Base-by-base conservation (phyloP, 140 eudicot genomes). In the Stevia rebaudiana region DNA sequence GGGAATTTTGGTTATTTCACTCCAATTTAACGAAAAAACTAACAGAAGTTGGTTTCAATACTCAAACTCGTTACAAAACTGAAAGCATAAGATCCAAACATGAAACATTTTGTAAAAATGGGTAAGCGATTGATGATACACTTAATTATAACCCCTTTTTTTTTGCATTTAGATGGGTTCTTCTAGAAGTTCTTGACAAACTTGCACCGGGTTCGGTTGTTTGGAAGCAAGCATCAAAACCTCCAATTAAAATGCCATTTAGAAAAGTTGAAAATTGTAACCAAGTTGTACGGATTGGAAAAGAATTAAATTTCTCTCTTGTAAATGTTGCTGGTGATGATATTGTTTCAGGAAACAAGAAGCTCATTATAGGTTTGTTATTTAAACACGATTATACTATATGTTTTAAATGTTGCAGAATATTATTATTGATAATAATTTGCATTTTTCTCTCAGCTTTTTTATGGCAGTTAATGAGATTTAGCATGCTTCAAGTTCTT, bases 181-280 rank as follows among this genome's bases (percentile, higher is more conserved):
- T 90, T 44, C 50, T 90, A 65, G 97, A 90, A 76, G 87, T 84
- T 57, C 90, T 90, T 42, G 97, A 90, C 50, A 90, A 90, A 72
- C 79, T 84, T 70, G 86, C 92, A 47, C 95, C 90, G 2, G 86
- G 97, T 24, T 83, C 90, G 23, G 97, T 90, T 44, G 68, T 67
- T 15, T 90, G 97, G 97, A 90, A 84, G 77, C 79, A 61, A 61
- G 90, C 97, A 72, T 52, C 89, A 39, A 90, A 90, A 72, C 95
- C 97, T 73, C 95, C 97, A n/a, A 84, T 90, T 51, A 80, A 86
- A 71, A 82, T 90, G 90, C 94, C 95, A 8, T 86, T 90, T 24
- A 84, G 85, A 68, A 90, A 86, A 76, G 94, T 90, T 42, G 97
- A 90, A 74, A 90, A 90, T 51, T 86, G 97, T 84, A 90, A 90